Percentiles rank a stretch among this genome's conserved stretches.
phyloP scores from a whole-genome alignment of 768 basidiomycete genomes.

The Agaricus subrufescens region DNA sequence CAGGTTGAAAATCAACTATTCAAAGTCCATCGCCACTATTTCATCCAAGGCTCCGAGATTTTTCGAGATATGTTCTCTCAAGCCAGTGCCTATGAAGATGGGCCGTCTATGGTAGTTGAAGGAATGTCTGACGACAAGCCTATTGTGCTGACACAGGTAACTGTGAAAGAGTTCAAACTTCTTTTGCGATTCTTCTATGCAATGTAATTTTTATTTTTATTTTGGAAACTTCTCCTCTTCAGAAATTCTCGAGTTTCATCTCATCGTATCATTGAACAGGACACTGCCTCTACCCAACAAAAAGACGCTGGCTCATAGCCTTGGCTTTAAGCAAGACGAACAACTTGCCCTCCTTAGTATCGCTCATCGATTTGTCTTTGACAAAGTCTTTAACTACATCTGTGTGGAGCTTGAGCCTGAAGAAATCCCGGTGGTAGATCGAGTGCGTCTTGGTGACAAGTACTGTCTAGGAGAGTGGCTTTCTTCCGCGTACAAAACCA shows the following conservation, averaged over 20 bases:
- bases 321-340: constrained; percentile 14
- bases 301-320: neutral
- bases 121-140: too few relatives aligned
- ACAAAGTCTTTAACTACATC: constrained; percentile 27
- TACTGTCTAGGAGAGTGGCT: constrained; percentile 35
- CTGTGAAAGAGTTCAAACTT: too few relatives aligned
- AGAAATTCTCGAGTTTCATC: too few relatives aligned
- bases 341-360: constrained; percentile 38
- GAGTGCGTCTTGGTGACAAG: constrained; percentile 33
- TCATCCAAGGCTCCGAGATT: too few relatives aligned
- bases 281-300: neutral
- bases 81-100: too few relatives aligned
- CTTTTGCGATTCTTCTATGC: too few relatives aligned
- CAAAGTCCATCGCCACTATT: too few relatives aligned
- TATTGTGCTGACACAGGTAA: too few relatives aligned
- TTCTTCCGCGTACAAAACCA: constrained; percentile 28
- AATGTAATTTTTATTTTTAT: too few relatives aligned
- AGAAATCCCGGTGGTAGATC: constrained; percentile 21
- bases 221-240: too few relatives aligned
- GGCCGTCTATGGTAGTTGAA: too few relatives aligned
- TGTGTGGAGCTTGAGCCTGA: constrained; percentile 19
- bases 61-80: neutral
- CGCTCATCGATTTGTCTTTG: constrained; percentile 33
- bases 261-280: constrained; percentile 17
- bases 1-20: too few relatives aligned